Base-by-base conservation (phyloP, 495 filamentous ascomycete genomes). In the Podospora sp. region DNA sequence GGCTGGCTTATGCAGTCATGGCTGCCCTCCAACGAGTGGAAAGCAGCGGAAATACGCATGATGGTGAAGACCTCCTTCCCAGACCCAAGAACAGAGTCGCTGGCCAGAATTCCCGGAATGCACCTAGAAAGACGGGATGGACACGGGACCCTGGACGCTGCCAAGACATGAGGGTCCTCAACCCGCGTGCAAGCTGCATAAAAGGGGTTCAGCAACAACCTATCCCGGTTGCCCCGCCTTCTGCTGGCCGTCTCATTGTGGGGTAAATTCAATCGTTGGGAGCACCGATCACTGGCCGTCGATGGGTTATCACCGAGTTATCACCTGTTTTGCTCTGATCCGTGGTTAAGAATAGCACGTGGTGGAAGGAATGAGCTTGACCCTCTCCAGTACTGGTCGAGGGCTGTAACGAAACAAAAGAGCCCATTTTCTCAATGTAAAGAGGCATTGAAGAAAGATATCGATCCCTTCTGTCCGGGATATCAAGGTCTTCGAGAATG, bases 101-200 rank as follows among this genome's bases (percentile, higher is more conserved):
- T 51, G 20, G 20, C 29, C 29, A 8, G 3, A 33, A 62, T 20
- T 40, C 60, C 35, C 33, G 60, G 46, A 49, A 62, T 62, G 60
- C 33, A 62, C 36, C 60, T 35, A 62, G 60, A 40, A 50, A 62
- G 27, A 46, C 60, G 60, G 60, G 35, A 62, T 46, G 60, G 53
- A 27, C 22, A 25, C 22, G 53, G 25, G 11, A 62, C 36, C 60
- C 36, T 50, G 40, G 35, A 62, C 60, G 60, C n/a, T 46, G 60
- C 60, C 60, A 62, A 62, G 60, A 12, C 40, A n/a, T n/a, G n/a
- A 62, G 60, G 60, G 60, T 62, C 60, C 59, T 46, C 20, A 35
- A 29, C 27, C 14, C 22, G 27, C 21, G 21, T 49, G 24, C 9
- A 35, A 20, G 22, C 4, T 46, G 36, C 35, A 51, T 51, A n/a